Conservation (phyloP, 1,139 yeast species). For the Blastobotrys ciferrii region DNA sequence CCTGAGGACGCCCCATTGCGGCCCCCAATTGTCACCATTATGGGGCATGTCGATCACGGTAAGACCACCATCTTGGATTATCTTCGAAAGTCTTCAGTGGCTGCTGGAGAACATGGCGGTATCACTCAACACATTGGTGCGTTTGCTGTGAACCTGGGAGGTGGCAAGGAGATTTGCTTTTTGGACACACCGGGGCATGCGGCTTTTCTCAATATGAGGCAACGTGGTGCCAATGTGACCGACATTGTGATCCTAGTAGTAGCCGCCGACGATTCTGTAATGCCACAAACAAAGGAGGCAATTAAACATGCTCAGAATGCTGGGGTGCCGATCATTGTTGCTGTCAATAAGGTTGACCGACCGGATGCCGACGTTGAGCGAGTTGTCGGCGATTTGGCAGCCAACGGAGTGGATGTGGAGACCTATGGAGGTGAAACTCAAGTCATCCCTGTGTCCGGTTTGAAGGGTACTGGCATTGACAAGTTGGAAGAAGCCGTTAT, state of each 20-base stretch:
- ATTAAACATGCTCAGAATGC: conserved; percentile 86
- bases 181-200: conserved; percentile 99
- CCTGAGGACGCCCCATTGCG: conserved; percentile 53
- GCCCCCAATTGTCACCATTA: conserved; percentile 93
- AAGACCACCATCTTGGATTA: conserved; percentile 90
- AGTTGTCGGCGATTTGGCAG: conserved; percentile 74
- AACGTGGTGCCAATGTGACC: conserved; percentile 92
- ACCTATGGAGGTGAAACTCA: conserved; percentile 96
- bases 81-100: conserved; percentile 79
- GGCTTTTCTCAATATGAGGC: conserved; percentile 93
- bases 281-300: conserved; percentile 97
- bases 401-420: conserved; percentile 80
- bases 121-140: conserved; percentile 99
- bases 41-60: conserved; percentile 99
- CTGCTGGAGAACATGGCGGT: conserved; percentile 87
- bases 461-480: conserved; percentile 82
- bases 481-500: conserved; percentile 86
- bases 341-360: conserved; percentile 88
- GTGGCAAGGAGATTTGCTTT: conserved; percentile 78
- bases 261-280: conserved; percentile 97
- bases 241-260: conserved; percentile 91
- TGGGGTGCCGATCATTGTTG: conserved; percentile 84
- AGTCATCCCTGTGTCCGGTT: conserved; percentile 82
- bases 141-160: conserved; percentile 71
- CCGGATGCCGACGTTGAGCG: conserved; percentile 68